These are phyloP conservation scores for Boletus rufocinnamomeus DNA, from an alignment of 768 basidiomycete species.

Conservation along the genomic window DNA sequence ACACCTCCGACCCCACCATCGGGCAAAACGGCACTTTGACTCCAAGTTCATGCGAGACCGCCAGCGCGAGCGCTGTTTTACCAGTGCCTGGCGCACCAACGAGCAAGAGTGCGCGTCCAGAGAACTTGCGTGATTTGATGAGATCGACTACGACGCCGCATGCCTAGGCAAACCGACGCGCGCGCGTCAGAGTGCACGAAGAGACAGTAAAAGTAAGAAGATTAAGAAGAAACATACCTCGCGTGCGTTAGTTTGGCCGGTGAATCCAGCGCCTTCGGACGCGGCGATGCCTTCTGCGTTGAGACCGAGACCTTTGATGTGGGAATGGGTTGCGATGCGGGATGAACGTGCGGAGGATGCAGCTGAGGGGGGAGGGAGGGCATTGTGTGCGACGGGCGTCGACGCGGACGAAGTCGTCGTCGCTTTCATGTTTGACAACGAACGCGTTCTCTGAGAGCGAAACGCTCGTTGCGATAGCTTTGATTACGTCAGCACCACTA, in stretches of 20 bases:
- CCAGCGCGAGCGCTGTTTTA: conserved; percentile 96
- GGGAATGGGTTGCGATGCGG: conserved; percentile 89
- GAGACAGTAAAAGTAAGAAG: too few relatives aligned
- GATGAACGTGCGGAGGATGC: conserved; percentile 66
- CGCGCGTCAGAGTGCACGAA: neutral
- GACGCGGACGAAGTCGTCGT: conserved; percentile 49
- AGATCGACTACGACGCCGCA: conserved; percentile 90
- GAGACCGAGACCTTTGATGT: conserved; percentile 95
- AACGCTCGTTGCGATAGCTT: too few relatives aligned
- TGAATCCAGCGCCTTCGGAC: conserved; percentile 77
- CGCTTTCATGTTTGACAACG: conserved; percentile 33
- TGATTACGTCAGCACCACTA: too few relatives aligned
- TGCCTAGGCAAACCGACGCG: conserved; percentile 50
- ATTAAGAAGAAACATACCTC: conserved; percentile 55
- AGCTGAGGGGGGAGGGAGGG: conserved; percentile 67
- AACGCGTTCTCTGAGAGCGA: conserved; percentile 1
- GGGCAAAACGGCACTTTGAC: conserved; percentile 96
- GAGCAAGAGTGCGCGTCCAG: conserved; percentile 87
- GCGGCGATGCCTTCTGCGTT: conserved; percentile 79
- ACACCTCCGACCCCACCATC: conserved; percentile 98
- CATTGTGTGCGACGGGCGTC: conserved; percentile 68
- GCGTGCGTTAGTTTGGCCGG: conserved; percentile 87
- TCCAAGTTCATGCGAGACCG: conserved; percentile 92
- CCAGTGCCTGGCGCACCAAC: conserved; percentile 98
- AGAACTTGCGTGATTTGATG: conserved; percentile 89